phyloP scores from a whole-genome alignment of 2,329 filamentous ascomycete genomes.

The Venturia nashicola region DNA sequence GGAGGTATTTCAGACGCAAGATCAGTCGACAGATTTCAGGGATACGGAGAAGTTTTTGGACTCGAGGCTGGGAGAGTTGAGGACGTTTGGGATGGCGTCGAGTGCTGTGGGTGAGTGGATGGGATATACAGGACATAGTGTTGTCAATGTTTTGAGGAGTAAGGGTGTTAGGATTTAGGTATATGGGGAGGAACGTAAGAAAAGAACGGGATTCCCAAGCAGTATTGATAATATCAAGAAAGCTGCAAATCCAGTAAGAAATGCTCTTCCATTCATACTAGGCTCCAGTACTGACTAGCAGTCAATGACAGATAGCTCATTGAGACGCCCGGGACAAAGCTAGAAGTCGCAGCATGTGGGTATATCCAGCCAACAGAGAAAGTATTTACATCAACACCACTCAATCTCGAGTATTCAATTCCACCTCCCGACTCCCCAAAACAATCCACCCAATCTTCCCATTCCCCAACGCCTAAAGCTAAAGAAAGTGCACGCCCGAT shows the following conservation, averaged over 20 bases:
- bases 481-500: too few relatives aligned
- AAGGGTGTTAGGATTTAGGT: constrained; percentile 63
- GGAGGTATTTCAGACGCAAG: constrained; percentile 91
- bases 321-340: not conserved
- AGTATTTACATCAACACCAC: not conserved
- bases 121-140: constrained; percentile 66
- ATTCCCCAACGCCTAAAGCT: not conserved
- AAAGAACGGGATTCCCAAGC: too few relatives aligned
- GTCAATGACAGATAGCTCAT: not conserved
- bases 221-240: too few relatives aligned
- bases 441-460: not conserved
- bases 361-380: not conserved
- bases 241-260: not conserved
- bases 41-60: constrained; percentile 70
- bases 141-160: constrained; percentile 73
- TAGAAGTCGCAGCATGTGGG: not conserved
- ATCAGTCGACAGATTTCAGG: constrained; percentile 56
- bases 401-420: not conserved
- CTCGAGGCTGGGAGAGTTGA: constrained; percentile 56
- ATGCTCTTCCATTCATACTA: not conserved
- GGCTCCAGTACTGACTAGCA: not conserved
- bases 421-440: not conserved
- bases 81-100: constrained; percentile 48
- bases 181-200: not conserved
- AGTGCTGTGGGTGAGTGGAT: constrained; percentile 61